These are phyloP conservation scores for Chaetothyriales sp. DNA, from an alignment of 2,329 filamentous ascomycete species.

Conservation along the genomic window DNA sequence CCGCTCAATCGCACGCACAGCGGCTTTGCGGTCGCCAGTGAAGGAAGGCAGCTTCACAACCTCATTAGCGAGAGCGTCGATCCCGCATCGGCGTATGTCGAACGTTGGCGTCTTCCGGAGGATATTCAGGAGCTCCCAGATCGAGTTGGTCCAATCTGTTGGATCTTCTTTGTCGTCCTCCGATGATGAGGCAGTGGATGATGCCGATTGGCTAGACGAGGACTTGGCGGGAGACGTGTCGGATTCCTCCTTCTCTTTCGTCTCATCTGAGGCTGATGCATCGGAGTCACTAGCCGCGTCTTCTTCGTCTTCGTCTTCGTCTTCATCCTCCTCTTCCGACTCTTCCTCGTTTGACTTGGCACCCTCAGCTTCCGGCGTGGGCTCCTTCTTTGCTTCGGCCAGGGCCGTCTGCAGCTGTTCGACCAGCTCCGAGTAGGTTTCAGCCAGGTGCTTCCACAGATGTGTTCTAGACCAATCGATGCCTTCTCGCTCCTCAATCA, in stretches of 20 bases:
- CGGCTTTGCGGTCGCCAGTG: conserved; percentile 9
- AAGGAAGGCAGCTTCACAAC: conserved; percentile 13
- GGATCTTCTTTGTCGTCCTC: conserved; percentile 21
- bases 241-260: not conserved
- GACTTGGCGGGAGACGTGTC: conserved; percentile 5
- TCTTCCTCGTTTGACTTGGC: conserved; percentile 18
- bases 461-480: conserved; percentile 31
- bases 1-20: conserved; percentile 14
- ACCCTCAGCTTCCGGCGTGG: conserved; percentile 21
- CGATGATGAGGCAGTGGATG: conserved; percentile 1
- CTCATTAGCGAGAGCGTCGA: conserved; percentile 14
- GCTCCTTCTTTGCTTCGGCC: conserved; percentile 1
- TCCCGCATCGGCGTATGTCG: conserved; percentile 16
- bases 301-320: conserved; percentile 3
- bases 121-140: conserved; percentile 17
- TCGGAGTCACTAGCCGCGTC: conserved; percentile 20
- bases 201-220: conserved; percentile 8
- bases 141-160: conserved; percentile 15
- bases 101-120: conserved; percentile 16
- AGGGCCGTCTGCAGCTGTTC: conserved; percentile 9
- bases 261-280: not conserved
- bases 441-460: conserved; percentile 29
- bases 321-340: conserved; percentile 13
- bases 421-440: conserved; percentile 23
- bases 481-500: conserved; percentile 31